Evolutionary conservation across 139 green algal species (phyloP), one percentile per base, ranked within the genome.

Genomic region (Volvox africanus): DNA sequence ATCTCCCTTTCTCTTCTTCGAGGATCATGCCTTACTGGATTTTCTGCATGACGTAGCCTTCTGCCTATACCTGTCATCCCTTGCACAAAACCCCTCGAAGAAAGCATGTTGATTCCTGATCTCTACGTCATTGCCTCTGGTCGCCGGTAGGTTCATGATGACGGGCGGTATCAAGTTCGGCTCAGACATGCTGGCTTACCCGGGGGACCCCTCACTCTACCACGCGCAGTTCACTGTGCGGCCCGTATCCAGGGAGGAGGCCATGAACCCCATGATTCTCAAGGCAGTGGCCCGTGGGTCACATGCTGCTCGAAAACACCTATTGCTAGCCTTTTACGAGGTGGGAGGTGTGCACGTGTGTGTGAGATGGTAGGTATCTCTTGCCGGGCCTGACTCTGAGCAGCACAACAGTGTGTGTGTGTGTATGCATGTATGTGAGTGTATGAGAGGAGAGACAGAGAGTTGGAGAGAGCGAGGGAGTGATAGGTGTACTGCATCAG

Each of bases 111-210:
- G 44, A 5, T 55, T 55, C 44, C 5, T 9, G 44, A 5, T 55
- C 44, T 55, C n/a, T 55, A 55, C 44, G 9, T 55, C 44, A 9
- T 55, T 55, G 44, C 44, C 9, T 55, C 44, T 55, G 44, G 9
- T 9, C 5, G 9, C 9, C 44, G 44, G 6, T 91, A 95, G 95
- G 5, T 96, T 94, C 88, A 93, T 62, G 3, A 44, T 98, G 12
- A 97, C 96, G 11, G 91, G 88, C 18, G 97, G 97, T 30, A 88
- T 93, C 89, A 98, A 98, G 81, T 98, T 98, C 95, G 97, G 97
- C 0, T 94, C 96, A 20, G 94, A 98, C 89, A 94, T 94, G 33
- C 80, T 98, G 68, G 90, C 96, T 0, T 98, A 98, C 88, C 95
- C 95, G 9, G 97, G 95, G 0, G 96, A 98, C 87, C 96, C 96